Base-by-base conservation (phyloP, 169 alveolate genomes). In the Babesia ovis region DNA sequence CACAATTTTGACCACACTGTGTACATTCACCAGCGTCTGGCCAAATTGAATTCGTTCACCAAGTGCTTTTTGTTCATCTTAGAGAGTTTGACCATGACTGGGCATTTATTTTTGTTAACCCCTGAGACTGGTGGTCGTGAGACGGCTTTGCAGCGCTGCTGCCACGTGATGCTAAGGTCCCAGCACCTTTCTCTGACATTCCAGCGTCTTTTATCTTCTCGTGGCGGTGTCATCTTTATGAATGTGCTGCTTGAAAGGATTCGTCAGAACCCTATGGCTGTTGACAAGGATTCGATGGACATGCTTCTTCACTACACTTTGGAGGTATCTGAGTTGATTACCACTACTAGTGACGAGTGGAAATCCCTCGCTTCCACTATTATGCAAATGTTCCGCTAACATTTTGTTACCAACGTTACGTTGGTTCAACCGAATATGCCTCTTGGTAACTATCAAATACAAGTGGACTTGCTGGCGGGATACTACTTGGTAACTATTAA, bases 241-340 rank as follows among this genome's bases (percentile, higher is more conserved):
- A 79, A 69, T 70, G 67, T 79, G 39, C 68, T 79, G 41, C 84
- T 79, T 16, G 82, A 79, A 37, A 39, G 82, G 37, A 60, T 57
- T 14, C 59, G 77, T 27, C 55, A 45, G 9, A 59, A 43, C 60
- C 66, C 68, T 14, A 67, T 68, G 0, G 74, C 83, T 12, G 83
- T 79, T n/a, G 87, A 79, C 37, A 74, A 79, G 71, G 56, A 35
- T 25, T 20, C 76, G 32, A 25, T 79, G 9, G 87, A 79, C 62
- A n/a, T 79, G 57, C 18, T 79, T 8, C 71, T 79, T 29, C 87
- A 79, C 66, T 79, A 79, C 71, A 79, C 87, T 4, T 76, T 79
- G 43, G 87, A 79, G 31, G 59, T 57, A 8, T 72, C 85, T 1
- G 89, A 81, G 60, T 60, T 22, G 18, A 62, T 81, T 50, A 68